Evolutionary conservation across 768 basidiomycete genomes (phyloP).

Genomic region (Kockovaella imperatae): DNA sequence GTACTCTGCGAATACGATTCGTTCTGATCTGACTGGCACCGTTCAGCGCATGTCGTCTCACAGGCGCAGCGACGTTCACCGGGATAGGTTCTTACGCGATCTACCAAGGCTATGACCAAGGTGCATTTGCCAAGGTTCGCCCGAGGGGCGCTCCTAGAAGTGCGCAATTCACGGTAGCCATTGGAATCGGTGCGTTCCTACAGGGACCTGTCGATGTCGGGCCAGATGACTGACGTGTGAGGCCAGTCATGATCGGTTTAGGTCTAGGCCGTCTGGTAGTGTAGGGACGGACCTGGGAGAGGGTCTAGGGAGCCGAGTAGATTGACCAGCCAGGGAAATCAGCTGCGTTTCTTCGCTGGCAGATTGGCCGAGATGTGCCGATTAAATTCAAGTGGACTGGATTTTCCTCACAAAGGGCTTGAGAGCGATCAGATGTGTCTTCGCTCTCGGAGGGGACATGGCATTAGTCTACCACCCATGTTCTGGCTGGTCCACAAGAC

Average conservation of each 20-base stretch:
- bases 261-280: neutral
- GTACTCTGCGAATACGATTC: neutral
- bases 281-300: too few species aligned
- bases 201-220: neutral
- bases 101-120: slow-evolving; percentile 22
- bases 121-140: slow-evolving; percentile 20
- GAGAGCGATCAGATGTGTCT: too few species aligned
- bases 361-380: too few species aligned
- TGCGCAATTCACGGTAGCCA: slow-evolving; percentile 20
- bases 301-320: too few species aligned
- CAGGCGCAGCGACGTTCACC: slow-evolving; percentile 28
- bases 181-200: slow-evolving; percentile 29
- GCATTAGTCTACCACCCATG: too few species aligned
- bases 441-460: too few species aligned
- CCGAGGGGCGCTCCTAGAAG: slow-evolving; percentile 18
- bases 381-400: too few species aligned
- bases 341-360: too few species aligned
- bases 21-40: too few species aligned
- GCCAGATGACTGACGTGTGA: neutral
- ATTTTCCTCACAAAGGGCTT: too few species aligned
- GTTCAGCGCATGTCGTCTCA: slow-evolving; percentile 29
- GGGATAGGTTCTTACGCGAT: slow-evolving; percentile 36
- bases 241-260: slow-evolving; percentile 6
- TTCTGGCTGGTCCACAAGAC: too few species aligned
- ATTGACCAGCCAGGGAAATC: too few species aligned